Evolutionary conservation across 345 rosid species (phyloP).

Genomic region (Salix koriyanagi): DNA sequence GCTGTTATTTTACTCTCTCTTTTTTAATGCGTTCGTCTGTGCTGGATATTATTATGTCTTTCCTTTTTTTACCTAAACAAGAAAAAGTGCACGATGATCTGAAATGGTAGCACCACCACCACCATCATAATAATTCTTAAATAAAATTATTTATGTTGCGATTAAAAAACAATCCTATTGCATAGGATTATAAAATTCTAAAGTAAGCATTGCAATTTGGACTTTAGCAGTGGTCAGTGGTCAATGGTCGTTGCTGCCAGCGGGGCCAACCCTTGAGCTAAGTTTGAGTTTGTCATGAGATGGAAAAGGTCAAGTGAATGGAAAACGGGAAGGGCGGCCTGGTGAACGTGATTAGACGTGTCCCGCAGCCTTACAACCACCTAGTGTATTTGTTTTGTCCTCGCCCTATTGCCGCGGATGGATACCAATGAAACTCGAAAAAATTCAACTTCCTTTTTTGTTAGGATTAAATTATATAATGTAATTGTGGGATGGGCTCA

Average conservation of each 20-base stretch:
- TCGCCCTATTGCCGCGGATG: not conserved
- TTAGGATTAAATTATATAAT: not conserved
- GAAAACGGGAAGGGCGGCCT: not conserved
- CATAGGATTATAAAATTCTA: not conserved
- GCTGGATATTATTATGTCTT: too few species aligned
- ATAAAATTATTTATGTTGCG: not conserved
- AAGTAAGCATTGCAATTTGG: not conserved
- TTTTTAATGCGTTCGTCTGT: too few species aligned
- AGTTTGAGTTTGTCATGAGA: not conserved
- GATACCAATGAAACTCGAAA: too few species aligned
- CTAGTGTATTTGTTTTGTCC: too few species aligned
- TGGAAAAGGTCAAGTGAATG: not conserved
- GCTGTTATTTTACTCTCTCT: too few species aligned
- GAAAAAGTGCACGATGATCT: too few species aligned
- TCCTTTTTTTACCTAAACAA: too few species aligned
- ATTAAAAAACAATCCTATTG: not conserved
- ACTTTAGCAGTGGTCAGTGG: slow-evolving; percentile 14
- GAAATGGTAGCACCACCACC: too few species aligned
- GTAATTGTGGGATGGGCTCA: too few species aligned
- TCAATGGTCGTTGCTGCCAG: slow-evolving; percentile 35
- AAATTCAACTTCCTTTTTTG: too few species aligned
- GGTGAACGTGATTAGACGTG: slow-evolving; percentile 1
- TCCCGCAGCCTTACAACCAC: not conserved
- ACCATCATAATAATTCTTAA: not conserved
- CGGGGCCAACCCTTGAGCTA: not conserved